These are phyloP conservation scores for Rhizoclosmatium globosum DNA, from an alignment of 192 early-diverging fungal species.

Conservation along the genomic window DNA sequence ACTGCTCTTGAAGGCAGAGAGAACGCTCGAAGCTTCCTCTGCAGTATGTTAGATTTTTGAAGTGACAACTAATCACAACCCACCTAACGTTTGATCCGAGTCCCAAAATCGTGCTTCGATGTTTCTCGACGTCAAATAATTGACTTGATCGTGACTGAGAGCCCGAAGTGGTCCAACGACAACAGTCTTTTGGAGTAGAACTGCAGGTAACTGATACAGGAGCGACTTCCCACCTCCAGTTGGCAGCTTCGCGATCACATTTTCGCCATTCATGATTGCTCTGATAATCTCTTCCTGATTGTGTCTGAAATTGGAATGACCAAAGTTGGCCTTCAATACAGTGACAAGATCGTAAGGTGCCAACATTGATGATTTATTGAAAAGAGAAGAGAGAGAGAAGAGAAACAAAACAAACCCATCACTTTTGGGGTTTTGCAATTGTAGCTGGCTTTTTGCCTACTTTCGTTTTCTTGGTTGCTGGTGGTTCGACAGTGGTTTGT, in stretches of 20 bases:
- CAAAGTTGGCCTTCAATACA: no score
- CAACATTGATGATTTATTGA: no score
- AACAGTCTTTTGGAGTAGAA: constrained; percentile 29
- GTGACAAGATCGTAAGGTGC: no score
- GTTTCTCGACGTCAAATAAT: constrained; percentile 11
- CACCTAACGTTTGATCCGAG: constrained; percentile 36
- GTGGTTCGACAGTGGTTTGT: no score
- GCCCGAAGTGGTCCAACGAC: constrained; percentile 79
- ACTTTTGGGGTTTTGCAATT: no score
- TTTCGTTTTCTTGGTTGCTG: no score
- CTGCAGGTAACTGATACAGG: not conserved
- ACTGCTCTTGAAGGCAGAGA: constrained; percentile 42
- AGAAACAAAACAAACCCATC: no score
- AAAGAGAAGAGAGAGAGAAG: no score
- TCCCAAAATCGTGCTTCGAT: constrained; percentile 33
- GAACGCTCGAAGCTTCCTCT: not conserved
- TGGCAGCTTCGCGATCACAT: constrained; percentile 24
- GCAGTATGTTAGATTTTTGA: no score
- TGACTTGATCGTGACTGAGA: constrained; percentile 81
- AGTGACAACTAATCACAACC: not conserved
- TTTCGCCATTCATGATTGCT: constrained; percentile 31
- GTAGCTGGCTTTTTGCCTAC: no score
- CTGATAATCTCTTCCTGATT: constrained; percentile 35
- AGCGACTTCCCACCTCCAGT: constrained; percentile 10
- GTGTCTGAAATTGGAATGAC: constrained; percentile 15